phyloP scores from a whole-genome alignment of 176 grass and related monocot genomes.

The Avena insularis region DNA sequence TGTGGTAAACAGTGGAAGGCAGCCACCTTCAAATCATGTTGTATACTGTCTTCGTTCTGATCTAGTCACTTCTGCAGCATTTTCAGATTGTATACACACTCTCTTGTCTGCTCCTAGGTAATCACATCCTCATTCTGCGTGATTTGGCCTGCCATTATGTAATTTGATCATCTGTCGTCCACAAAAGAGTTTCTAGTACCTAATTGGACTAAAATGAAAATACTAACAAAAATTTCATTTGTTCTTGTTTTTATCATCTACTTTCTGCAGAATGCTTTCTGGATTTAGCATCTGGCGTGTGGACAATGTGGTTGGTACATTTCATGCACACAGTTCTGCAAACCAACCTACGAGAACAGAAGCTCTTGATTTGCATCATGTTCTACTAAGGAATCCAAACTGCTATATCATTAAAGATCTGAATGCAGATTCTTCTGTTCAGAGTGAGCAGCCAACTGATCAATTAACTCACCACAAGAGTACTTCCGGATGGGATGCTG shows the following conservation, averaged over 20 bases:
- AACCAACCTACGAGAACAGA: constrained; percentile 62
- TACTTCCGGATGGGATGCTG: constrained; percentile 74
- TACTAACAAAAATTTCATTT: background rate
- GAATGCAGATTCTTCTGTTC: constrained; percentile 47
- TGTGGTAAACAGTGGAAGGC: constrained; percentile 73
- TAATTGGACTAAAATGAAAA: constrained; percentile 23
- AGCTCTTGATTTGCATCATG: constrained; percentile 81
- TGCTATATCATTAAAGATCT: constrained; percentile 62
- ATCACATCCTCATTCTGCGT: constrained; percentile 33
- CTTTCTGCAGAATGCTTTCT: constrained; percentile 51
- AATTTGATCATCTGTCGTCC: constrained; percentile 5
- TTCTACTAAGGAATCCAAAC: constrained; percentile 82
- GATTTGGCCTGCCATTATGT: constrained; percentile 19
- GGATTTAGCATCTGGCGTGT: constrained; percentile 92
- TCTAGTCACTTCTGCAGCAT: constrained; percentile 74
- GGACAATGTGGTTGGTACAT: constrained; percentile 85
- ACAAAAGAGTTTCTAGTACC: constrained; percentile 6
- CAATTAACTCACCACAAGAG: constrained; percentile 49
- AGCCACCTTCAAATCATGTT: constrained; percentile 84
- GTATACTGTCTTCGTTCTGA: constrained; percentile 92
- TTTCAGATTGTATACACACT: constrained; percentile 79
- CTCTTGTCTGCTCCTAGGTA: constrained; percentile 63
- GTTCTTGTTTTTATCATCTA: constrained; percentile 24
- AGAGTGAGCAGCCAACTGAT: constrained; percentile 51
- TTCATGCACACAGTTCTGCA: constrained; percentile 73